Percentiles rank a stretch among this genome's conserved stretches.
These are phyloP conservation scores for Coemansia sp. DNA, from an alignment of 192 early-diverging fungal genomes.

Conservation along the genomic window DNA sequence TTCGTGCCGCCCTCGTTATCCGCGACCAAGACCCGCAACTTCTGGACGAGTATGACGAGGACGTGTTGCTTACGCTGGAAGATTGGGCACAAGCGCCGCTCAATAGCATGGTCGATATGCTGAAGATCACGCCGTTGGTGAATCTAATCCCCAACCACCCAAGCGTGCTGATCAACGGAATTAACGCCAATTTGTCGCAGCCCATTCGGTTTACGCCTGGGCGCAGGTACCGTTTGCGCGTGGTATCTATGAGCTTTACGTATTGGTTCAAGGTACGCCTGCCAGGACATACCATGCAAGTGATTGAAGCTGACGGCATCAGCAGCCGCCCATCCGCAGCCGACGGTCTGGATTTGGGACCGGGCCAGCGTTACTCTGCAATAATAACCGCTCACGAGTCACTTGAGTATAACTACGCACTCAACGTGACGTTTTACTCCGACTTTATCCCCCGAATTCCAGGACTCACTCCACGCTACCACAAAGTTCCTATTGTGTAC, in stretches of 20 bases:
- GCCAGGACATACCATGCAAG: slow-evolving; percentile 69
- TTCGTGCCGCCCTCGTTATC: slow-evolving; percentile 67
- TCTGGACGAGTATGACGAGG: slow-evolving; percentile 60
- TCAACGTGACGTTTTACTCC: slow-evolving; percentile 62
- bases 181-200: slow-evolving; percentile 52
- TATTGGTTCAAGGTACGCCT: slow-evolving; percentile 69
- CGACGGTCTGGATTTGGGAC: slow-evolving; percentile 57
- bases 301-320: slow-evolving; percentile 80
- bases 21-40: slow-evolving; percentile 20
- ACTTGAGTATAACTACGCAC: slow-evolving; percentile 61
- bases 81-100: slow-evolving; percentile 59
- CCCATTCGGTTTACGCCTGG: slow-evolving; percentile 64
- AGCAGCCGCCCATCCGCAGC: slow-evolving; percentile 58
- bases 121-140: slow-evolving; percentile 41
- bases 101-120: slow-evolving; percentile 2
- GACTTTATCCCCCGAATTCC: slow-evolving; percentile 53
- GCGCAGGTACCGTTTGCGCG: slow-evolving; percentile 75
- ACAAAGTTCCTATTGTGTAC: slow-evolving; percentile 61
- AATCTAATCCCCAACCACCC: neutral
- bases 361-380: slow-evolving; percentile 78
- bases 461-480: slow-evolving; percentile 53
- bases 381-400: slow-evolving; percentile 66
- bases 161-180: slow-evolving; percentile 28
- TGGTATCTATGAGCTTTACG: slow-evolving; percentile 74
- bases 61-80: slow-evolving; percentile 58